Base-by-base conservation (phyloP, 345 rosid species). In the Trapa incisa region DNA sequence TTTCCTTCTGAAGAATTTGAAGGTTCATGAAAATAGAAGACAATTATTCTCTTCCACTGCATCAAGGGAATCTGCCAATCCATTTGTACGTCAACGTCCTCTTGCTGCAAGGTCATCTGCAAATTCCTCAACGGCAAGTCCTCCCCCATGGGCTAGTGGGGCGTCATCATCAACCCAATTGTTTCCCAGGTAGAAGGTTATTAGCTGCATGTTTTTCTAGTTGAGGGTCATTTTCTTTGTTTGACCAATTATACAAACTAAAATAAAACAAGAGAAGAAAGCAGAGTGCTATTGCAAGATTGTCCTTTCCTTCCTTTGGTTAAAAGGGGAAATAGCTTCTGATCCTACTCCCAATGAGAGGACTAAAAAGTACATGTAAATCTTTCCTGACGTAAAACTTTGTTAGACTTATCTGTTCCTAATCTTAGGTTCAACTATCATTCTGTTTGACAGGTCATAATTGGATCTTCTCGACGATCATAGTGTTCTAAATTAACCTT, bases 71-170 rank as follows among this genome's bases (percentile, higher is more conserved):
- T 53, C 85, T 22, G 3, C 80, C 42, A 85, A 83, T 83, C 87
- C 89, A 61, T 85, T 85, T 78, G 85, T 83, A 36, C 85, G 87
- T 56, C 89, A 81, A 72, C 87, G 84, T 66, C 89, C 89, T 67
- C 77, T 85, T 12, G 80, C 87, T 68, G 60, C 81, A 41, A 76
- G 74, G 65, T 35, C 82, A 42, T 45, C 77, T 67, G 78, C 74
- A 57, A 77, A 61, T 73, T 62, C 82, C 66, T 80, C 89, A 17
- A 32, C 69, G 56, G 63, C 76, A 7, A 74, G 77, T 13, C 84
- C 47, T 45, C 47, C 85, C 75, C 85, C 89, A 56, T 85, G 89
- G 89, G 85, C 79, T 64, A 85, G 79, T 78, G 83, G 81, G 35
- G 74, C 83, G 13, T 56, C 80, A 41, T 74, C 86, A 22, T 74